Evolutionary conservation across 1,284 basidiomycete genomes (phyloP).

Genomic region (Rhizoctonia solani): DNA sequence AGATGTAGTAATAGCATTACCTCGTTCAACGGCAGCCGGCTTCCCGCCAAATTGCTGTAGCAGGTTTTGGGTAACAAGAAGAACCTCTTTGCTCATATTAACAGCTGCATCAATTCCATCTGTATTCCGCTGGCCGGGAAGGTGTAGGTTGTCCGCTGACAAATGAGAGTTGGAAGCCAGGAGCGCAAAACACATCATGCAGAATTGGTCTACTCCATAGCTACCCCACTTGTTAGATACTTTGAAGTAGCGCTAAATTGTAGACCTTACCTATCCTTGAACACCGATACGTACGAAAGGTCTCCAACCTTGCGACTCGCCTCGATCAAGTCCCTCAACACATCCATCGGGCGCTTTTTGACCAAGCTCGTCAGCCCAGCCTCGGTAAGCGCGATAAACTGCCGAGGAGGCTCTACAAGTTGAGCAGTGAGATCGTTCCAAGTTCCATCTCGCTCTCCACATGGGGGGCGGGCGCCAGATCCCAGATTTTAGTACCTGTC

Average conservation of each 20-base stretch:
- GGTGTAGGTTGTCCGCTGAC: conserved; percentile 22
- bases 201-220: conserved; percentile 86
- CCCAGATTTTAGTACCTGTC: conserved; percentile 83
- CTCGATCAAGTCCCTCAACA: conserved; percentile 55
- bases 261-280: conserved; percentile 33
- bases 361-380: conserved; percentile 80
- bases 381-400: conserved; percentile 86
- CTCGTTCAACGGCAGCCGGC: conserved; percentile 25
- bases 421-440: conserved; percentile 84
- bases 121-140: conserved; percentile 7
- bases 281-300: conserved; percentile 28
- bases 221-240: conserved; percentile 49
- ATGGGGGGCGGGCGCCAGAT: conserved; percentile 56
- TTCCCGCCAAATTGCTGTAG: conserved; percentile 36
- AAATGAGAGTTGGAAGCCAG: conserved; percentile 51
- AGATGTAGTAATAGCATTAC: background rate
- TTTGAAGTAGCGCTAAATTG: conserved; percentile 18
- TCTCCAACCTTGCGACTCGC: conserved; percentile 39
- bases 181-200: conserved; percentile 85
- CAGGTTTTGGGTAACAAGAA: conserved; percentile 32
- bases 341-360: conserved; percentile 85
- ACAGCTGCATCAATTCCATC: conserved; percentile 35
- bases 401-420: conserved; percentile 68
- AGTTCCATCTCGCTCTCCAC: conserved; percentile 40
- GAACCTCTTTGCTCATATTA: conserved; percentile 12